Evolutionary conservation across 1,284 basidiomycete species (phyloP), one percentile per base, ranked within the genome.

Genomic region (Ganoderma lucidum): DNA sequence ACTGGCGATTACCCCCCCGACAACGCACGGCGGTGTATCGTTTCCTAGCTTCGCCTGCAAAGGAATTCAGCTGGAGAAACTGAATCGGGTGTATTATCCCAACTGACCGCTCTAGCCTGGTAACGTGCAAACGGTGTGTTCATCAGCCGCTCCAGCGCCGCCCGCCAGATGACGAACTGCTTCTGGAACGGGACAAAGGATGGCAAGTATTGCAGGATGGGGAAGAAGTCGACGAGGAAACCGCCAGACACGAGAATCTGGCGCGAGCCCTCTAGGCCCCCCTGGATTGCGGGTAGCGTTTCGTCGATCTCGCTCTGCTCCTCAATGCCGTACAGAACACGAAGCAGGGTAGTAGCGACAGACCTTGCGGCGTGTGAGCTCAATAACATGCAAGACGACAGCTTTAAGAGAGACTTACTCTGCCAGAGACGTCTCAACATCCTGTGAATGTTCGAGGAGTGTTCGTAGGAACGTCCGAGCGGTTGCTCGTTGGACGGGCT

Each of bases 391-490:
- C 35, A 63, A 12, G 41, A 14, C 51, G 14, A 58, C 1, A 55
- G n/a, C 14, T 41, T 19, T 2, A 19, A 61, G 10, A 19, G 35
- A 32, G 14, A 28, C 71, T 59, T 23, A 72, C 71, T 41, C 39
- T 14, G 37, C 59, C n/a, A 70, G 39, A 32, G 56, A 66, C 2
- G 42, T 17, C 8, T 17, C 48, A 4, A 60, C 4, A 5, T 42
- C 44, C 3, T 15, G n/a, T 1, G 71, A 68, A 4, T 61, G 55
- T 3, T 48, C 19, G 17, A 66, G 42, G 2, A 70, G 44, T 32
- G 61, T 70, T 6, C 17, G 44, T 10, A 78, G 68, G 28, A 78
- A 69, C 4, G 19, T 19, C 37, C 59, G 62, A 35, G 72, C 59
- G 39, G 63, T 65, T 4, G 55, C 64, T 28, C 59, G 42, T 39